Percentiles rank a stretch among this genome's conserved stretches.
phyloP scores from a whole-genome alignment of 441 rosid genomes.

The Brassica hybrid region DNA sequence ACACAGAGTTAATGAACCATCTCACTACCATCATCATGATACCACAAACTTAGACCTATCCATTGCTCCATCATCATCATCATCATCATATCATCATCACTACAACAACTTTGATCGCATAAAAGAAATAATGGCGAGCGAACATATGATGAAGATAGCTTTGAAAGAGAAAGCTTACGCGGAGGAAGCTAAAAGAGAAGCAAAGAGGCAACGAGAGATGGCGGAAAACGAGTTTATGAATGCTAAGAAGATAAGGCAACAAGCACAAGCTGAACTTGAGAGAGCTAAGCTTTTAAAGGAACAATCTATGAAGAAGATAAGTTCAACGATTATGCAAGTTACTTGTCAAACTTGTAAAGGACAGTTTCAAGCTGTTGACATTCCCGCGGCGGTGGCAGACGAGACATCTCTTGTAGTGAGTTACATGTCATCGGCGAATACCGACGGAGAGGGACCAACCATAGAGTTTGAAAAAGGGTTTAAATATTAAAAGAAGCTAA shows the following conservation, averaged over 20 bases:
- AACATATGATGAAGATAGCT: constrained; percentile 67
- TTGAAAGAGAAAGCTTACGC: constrained; percentile 83
- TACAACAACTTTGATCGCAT: constrained; percentile 57
- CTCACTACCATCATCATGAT: constrained; percentile 20
- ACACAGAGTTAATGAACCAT: constrained; percentile 26
- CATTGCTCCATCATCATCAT: constrained; percentile 42
- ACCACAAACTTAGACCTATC: constrained; percentile 45
- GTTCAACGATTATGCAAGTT: constrained; percentile 71
- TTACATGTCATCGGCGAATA: constrained; percentile 88
- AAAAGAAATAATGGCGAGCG: constrained; percentile 42
- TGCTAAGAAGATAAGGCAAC: constrained; percentile 88
- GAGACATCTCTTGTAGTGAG: constrained; percentile 87
- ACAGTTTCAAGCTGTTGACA: constrained; percentile 57
- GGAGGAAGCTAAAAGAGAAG: constrained; percentile 77
- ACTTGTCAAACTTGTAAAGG: constrained; percentile 92
- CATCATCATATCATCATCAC: constrained; percentile 30
- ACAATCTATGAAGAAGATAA: constrained; percentile 76
- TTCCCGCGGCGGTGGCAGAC: constrained; percentile 49
- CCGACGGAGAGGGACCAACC: constrained; percentile 59
- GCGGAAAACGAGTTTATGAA: constrained; percentile 85
- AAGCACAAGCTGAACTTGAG: constrained; percentile 79
- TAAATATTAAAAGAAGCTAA: background rate
- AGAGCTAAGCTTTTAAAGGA: constrained; percentile 77
- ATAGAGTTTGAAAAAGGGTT: constrained; percentile 19
- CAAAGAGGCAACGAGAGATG: constrained; percentile 79